phyloP scores from a whole-genome alignment of 2,329 filamentous ascomycete species.

The Aureobasidium lini region DNA sequence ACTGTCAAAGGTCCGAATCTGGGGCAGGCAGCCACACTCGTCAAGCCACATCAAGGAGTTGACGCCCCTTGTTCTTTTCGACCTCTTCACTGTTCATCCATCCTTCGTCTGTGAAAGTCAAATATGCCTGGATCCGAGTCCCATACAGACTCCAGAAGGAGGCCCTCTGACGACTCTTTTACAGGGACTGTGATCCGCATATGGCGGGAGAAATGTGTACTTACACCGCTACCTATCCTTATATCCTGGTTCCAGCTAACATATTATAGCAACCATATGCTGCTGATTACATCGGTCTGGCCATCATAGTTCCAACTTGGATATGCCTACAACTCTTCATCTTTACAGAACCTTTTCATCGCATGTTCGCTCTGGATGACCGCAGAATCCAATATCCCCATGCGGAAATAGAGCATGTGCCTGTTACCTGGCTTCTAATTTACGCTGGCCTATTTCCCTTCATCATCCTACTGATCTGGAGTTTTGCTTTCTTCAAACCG shows the following conservation, averaged over 20 bases:
- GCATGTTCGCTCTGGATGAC: slow-evolving; percentile 87
- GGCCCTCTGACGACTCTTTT: background rate
- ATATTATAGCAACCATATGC: slow-evolving; percentile 67
- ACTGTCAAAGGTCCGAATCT: background rate
- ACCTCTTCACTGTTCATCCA: background rate
- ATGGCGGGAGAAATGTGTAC: slow-evolving; percentile 17
- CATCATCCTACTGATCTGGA: slow-evolving; percentile 57
- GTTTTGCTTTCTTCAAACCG: slow-evolving; percentile 50
- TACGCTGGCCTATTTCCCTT: slow-evolving; percentile 72
- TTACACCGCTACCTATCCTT: background rate
- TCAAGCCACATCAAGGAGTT: background rate
- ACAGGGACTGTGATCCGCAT: slow-evolving; percentile 11
- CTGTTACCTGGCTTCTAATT: slow-evolving; percentile 67
- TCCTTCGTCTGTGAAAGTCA: background rate
- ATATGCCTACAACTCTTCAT: slow-evolving; percentile 55
- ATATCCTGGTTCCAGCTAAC: background rate
- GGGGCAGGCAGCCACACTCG: background rate
- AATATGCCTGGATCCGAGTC: slow-evolving; percentile 18
- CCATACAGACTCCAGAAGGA: slow-evolving; percentile 10
- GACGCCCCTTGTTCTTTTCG: background rate
- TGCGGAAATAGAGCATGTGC: slow-evolving; percentile 73
- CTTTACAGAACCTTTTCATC: slow-evolving; percentile 78
- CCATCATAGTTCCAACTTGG: slow-evolving; percentile 61
- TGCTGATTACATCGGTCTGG: slow-evolving; percentile 77
- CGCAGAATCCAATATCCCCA: slow-evolving; percentile 78